Conservation (phyloP, 1,139 yeast genomes). For the Sugiyamaella sp. region DNA sequence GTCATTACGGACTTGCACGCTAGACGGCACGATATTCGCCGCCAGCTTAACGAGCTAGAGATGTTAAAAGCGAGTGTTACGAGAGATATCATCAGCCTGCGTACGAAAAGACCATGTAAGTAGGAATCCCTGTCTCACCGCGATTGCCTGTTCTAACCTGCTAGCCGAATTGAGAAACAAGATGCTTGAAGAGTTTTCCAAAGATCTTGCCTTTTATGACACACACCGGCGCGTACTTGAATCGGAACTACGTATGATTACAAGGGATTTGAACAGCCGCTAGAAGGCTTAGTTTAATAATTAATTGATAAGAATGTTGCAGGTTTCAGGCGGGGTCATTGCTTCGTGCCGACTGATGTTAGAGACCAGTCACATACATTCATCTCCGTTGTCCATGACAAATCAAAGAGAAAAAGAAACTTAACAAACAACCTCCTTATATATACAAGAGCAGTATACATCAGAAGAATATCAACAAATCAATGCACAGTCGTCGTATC, state of each 20-base stretch:
- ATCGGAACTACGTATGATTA: background rate
- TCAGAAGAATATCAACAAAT: background rate
- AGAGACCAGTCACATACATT: too few species aligned
- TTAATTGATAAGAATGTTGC: too few species aligned
- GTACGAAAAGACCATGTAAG: slow-evolving; percentile 1
- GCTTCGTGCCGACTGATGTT: too few species aligned
- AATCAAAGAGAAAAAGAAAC: too few species aligned
- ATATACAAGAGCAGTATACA: background rate
- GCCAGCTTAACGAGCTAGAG: background rate
- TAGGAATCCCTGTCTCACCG: too few species aligned
- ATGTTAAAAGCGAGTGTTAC: background rate
- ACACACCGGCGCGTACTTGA: background rate
- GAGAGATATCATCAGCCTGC: background rate
- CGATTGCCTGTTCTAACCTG: background rate
- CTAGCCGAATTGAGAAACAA: background rate
- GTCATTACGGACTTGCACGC: background rate
- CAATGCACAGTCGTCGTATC: background rate
- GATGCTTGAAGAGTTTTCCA: background rate
- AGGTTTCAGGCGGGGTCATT: too few species aligned
- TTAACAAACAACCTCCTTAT: too few species aligned
- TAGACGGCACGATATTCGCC: background rate
- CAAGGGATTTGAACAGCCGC: too few species aligned
- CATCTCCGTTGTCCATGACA: too few species aligned
- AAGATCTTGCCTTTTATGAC: background rate
- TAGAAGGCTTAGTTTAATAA: too few species aligned